Percentiles rank a stretch among this genome's conserved stretches.
phyloP scores from a whole-genome alignment of 2,329 filamentous ascomycete species.

The Ceratocystis colombiana region DNA sequence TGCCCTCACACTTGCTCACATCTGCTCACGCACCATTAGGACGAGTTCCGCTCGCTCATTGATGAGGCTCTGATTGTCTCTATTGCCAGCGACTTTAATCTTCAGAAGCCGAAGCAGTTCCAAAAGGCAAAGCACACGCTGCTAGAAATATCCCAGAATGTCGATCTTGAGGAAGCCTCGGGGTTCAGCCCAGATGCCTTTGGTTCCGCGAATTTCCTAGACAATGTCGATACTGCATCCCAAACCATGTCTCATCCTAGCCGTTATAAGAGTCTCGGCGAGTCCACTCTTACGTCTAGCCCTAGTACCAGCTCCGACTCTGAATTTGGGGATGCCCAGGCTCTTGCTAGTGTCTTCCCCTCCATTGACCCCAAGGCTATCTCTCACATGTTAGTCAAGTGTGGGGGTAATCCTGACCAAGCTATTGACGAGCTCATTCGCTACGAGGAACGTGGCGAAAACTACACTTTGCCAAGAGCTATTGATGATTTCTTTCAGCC shows the following conservation, averaged over 20 bases:
- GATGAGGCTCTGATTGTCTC: conserved; percentile 70
- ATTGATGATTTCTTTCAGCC: conserved; percentile 70
- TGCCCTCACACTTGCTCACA: not conserved
- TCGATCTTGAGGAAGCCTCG: conserved; percentile 56
- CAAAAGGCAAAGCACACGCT: conserved; percentile 49
- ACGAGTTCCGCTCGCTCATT: conserved; percentile 61
- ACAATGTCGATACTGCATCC: conserved; percentile 15
- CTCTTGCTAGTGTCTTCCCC: conserved; percentile 23
- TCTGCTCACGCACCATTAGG: conserved; percentile 36
- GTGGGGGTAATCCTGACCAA: conserved; percentile 27
- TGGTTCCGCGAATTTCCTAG: conserved; percentile 27
- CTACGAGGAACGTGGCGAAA: conserved; percentile 45
- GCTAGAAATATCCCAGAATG: conserved; percentile 54
- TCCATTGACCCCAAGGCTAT: conserved; percentile 13
- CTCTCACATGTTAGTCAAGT: conserved; percentile 15
- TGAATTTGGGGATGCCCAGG: conserved; percentile 13
- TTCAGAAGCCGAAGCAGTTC: conserved; percentile 44
- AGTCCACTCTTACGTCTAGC: conserved; percentile 21
- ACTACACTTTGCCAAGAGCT: conserved; percentile 47
- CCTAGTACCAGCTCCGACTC: conserved; percentile 15
- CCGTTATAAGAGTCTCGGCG: conserved; percentile 18
- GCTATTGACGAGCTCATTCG: conserved; percentile 75
- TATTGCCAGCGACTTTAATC: conserved; percentile 63
- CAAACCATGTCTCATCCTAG: conserved; percentile 18
- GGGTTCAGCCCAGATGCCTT: conserved; percentile 66